Base-by-base conservation (phyloP, 306 rosid genomes). In the Begonia masoniana region DNA sequence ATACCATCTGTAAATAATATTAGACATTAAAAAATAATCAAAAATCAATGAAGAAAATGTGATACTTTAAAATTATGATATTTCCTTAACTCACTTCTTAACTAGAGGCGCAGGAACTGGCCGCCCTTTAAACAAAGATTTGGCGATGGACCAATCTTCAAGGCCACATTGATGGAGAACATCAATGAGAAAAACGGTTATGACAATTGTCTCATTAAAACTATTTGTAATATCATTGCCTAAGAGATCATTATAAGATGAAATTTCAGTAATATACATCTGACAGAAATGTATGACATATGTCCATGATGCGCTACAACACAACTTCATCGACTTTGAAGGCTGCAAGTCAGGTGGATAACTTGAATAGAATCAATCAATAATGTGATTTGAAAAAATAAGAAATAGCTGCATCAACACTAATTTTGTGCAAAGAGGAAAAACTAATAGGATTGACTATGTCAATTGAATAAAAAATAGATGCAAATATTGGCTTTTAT, bases 31-130 rank as follows among this genome's bases (percentile, higher is more conserved):
- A 56, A 67, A 43, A 42, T 23, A 15, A 17, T 17, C 19, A 17
- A 24, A 53, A n/a, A n/a, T n/a, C n/a, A n/a, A 24, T 57, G 51
- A 58, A 26, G 65, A 64, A 47, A 45, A 47, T 56, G 45, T 16
- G 52, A 69, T 46, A 58, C 54, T 48, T 61, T 54, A 31, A 65
- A 65, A 74, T 47, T 26, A 26, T 26, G 35, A 26, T 26, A 41
- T 54, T 82, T 85, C 97, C 95, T 89, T 89, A 55, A 89, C 95
- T 95, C 97, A 89, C 70, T 82, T 91, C 68, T 81, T 80, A 72
- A 89, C 82, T 65, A 89, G 65, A 59, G 79, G 65, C 47, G 64
- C 56, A 52, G 95, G 95, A 47, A 69, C 68, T 36, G 89, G 84
- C 53, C 85, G 1, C 19, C 19, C 19, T 17, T 17, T 17, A 1